These are phyloP conservation scores for Huiozyma naganishii DNA, from an alignment of 805 yeast genomes.

Conservation along the genomic window DNA sequence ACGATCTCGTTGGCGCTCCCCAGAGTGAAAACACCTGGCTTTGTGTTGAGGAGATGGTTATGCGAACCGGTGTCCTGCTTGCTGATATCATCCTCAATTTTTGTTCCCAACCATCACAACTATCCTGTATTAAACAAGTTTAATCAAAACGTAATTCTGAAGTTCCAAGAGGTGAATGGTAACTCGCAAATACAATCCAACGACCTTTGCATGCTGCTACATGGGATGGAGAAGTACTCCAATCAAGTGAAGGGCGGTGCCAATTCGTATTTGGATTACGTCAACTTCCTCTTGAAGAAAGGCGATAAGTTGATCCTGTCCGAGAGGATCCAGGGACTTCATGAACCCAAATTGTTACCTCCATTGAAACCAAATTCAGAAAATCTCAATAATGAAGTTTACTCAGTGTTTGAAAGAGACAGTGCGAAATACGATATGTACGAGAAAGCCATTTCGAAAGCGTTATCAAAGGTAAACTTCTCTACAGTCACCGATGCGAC, in stretches of 20 bases:
- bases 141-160: conserved; percentile 39
- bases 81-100: conserved; percentile 44
- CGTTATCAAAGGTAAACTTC: conserved; percentile 25
- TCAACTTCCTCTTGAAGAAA: conserved; percentile 32
- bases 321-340: conserved; percentile 1
- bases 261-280: conserved; percentile 32
- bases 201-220: conserved; percentile 35
- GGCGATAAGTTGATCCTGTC: conserved; percentile 18
- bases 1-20: conserved; percentile 74
- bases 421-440: conserved; percentile 57
- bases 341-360: conserved; percentile 24
- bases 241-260: conserved; percentile 28
- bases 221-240: conserved; percentile 40
- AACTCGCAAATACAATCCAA: conserved; percentile 24
- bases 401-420: conserved; percentile 65
- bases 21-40: conserved; percentile 40
- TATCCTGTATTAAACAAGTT: conserved; percentile 56
- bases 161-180: conserved; percentile 32
- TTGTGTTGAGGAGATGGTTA: conserved; percentile 50
- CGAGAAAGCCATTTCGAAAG: conserved; percentile 49
- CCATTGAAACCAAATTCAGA: conserved; percentile 69
- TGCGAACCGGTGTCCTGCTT: conserved; percentile 56
- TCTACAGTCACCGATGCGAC: too few relatives aligned
- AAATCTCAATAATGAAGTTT: conserved; percentile 47
- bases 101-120: conserved; percentile 46